Evolutionary conservation across 306 rosid genomes (phyloP).

Genomic region (Pterocarpus santalinus): DNA sequence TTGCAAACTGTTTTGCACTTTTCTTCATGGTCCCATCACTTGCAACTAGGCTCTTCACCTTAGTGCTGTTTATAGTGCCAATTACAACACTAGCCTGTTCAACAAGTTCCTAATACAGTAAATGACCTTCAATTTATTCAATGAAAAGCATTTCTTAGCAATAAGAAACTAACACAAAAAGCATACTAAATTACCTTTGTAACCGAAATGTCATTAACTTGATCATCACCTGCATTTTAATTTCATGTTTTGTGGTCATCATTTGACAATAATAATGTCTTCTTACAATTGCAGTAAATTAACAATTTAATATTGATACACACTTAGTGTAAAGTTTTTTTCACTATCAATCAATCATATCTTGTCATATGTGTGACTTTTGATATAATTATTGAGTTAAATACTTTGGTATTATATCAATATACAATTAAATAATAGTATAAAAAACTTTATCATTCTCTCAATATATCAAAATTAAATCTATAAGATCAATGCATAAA

Average conservation of each 20-base stretch:
- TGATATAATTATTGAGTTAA: background rate
- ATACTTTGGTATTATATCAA: too few species aligned
- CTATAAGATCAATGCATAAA: background rate
- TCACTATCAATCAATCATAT: background rate
- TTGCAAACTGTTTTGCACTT: slow-evolving; percentile 22
- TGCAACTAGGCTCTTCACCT: slow-evolving; percentile 23
- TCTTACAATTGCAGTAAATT: background rate
- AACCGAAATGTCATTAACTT: background rate
- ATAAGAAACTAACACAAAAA: background rate
- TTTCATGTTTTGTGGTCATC: slow-evolving; percentile 14
- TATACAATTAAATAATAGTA: background rate
- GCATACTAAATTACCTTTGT: slow-evolving; percentile 37
- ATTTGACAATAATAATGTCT: background rate
- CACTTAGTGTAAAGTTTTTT: too few species aligned
- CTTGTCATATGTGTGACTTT: background rate
- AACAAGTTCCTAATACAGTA: background rate
- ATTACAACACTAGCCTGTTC: slow-evolving; percentile 35
- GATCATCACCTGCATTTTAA: slow-evolving; percentile 38
- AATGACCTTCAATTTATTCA: background rate
- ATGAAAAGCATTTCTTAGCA: background rate
- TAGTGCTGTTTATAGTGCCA: background rate
- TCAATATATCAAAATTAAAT: background rate
- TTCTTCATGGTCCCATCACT: background rate
- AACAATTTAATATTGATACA: background rate
- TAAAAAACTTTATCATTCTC: background rate